Evolutionary conservation across 768 basidiomycete species (phyloP).

Genomic region (Mycena belliarum): DNA sequence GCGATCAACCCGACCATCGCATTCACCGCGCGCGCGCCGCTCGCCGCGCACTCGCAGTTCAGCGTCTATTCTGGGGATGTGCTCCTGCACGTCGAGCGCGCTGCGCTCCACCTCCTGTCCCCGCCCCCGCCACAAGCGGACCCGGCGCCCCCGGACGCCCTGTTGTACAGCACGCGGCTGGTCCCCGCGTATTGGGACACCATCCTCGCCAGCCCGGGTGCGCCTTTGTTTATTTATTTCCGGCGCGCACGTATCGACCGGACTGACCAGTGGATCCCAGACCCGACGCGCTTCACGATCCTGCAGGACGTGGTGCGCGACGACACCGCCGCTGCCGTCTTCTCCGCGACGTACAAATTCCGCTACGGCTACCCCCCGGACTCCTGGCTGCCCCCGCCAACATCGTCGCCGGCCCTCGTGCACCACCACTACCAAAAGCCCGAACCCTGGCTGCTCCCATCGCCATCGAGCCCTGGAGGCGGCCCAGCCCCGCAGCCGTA

Average conservation of each 20-base stretch:
- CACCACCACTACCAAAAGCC: no score
- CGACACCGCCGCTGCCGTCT: slow-evolving; percentile 39
- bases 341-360: slow-evolving; percentile 65
- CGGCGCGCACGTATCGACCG: background rate
- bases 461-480: no score
- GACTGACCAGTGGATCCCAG: slow-evolving; percentile 34
- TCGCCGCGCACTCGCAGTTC: slow-evolving; percentile 57
- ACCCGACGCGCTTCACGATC: slow-evolving; percentile 69
- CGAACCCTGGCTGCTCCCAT: no score
- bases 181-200: slow-evolving; percentile 67
- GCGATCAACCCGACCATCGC: slow-evolving; percentile 69
- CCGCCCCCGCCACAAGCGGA: no score
- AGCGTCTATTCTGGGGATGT: slow-evolving; percentile 50
- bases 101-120: slow-evolving; percentile 33
- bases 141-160: slow-evolving; percentile 26
- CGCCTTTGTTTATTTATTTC: no score
- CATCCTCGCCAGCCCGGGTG: slow-evolving; percentile 57
- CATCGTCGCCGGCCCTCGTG: no score
- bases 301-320: slow-evolving; percentile 58
- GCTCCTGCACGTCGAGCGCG: slow-evolving; percentile 54
- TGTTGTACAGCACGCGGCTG: slow-evolving; percentile 60
- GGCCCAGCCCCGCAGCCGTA: no score
- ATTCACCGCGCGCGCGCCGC: slow-evolving; percentile 49
- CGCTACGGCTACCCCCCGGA: no score
- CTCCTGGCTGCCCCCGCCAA: no score